Conservation (phyloP, 2,329 filamentous ascomycete genomes). For the Sphaerostilbella broomeana region DNA sequence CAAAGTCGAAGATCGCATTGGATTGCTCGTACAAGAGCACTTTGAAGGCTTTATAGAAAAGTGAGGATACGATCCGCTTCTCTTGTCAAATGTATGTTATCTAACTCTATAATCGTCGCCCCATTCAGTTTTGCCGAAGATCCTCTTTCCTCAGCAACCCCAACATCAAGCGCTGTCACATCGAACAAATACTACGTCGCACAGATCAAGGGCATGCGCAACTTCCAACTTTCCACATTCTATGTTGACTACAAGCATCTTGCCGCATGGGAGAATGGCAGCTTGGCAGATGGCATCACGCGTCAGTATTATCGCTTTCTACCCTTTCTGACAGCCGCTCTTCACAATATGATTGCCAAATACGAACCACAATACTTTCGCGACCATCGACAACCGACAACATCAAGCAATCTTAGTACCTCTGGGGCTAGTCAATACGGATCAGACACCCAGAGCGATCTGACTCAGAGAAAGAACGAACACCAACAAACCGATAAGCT, state of each 20-base stretch:
- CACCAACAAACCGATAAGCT: constrained; percentile 97
- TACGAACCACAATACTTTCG: constrained; percentile 92
- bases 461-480: constrained; percentile 71
- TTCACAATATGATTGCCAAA: constrained; percentile 91
- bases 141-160: constrained; percentile 53
- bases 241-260: constrained; percentile 87
- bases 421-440: constrained; percentile 59
- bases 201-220: constrained; percentile 71
- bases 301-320: constrained; percentile 92
- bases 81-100: too few relatives aligned
- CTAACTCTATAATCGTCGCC: background rate
- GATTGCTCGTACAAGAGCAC: constrained; percentile 64
- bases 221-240: constrained; percentile 71
- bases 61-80: constrained; percentile 35
- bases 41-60: constrained; percentile 77
- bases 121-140: constrained; percentile 58
- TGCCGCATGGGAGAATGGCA: constrained; percentile 66
- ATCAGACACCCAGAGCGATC: constrained; percentile 57
- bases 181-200: constrained; percentile 81
- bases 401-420: constrained; percentile 64
- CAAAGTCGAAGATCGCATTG: constrained; percentile 69
- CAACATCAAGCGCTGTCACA: constrained; percentile 62
- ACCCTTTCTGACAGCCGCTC: constrained; percentile 78
- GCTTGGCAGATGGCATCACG: constrained; percentile 78
- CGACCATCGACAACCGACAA: constrained; percentile 79